Conservation (phyloP, 495 filamentous ascomycete genomes). For the Talaromyces liani region DNA sequence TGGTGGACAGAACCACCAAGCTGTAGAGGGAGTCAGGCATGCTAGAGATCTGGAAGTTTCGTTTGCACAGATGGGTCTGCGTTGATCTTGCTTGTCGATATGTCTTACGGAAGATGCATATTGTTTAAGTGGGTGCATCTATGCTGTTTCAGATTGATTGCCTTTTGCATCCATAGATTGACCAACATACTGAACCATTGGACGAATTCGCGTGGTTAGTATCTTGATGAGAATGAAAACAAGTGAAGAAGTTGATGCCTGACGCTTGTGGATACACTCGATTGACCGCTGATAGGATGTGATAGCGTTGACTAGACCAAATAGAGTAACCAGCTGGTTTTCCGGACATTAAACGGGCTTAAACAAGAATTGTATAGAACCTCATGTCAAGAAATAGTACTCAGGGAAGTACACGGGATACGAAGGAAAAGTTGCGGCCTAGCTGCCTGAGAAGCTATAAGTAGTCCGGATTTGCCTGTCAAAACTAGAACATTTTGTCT, state of each 20-base stretch:
- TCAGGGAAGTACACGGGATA: too few species aligned
- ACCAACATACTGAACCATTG: background rate
- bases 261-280: background rate
- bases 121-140: background rate
- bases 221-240: background rate
- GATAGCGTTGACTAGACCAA: background rate
- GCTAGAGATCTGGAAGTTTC: constrained; percentile 43
- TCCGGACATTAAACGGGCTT: background rate
- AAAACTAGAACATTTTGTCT: background rate
- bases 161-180: background rate
- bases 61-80: constrained; percentile 13
- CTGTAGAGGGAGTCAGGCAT: constrained; percentile 41
- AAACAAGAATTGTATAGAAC: background rate
- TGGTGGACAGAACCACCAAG: constrained; percentile 50
- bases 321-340: constrained; percentile 2
- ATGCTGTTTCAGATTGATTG: background rate
- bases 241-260: background rate
- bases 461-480: background rate
- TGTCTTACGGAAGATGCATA: background rate
- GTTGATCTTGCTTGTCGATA: background rate
- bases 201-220: background rate
- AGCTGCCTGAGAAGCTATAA: background rate
- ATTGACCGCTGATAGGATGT: background rate
- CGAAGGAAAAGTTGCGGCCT: background rate
- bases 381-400: background rate